A percentile compares a stretch with the other conserved stretches of the same genome.
Conservation (phyloP, 2,329 filamentous ascomycete species). For the Diaporthe ilicicola region DNA sequence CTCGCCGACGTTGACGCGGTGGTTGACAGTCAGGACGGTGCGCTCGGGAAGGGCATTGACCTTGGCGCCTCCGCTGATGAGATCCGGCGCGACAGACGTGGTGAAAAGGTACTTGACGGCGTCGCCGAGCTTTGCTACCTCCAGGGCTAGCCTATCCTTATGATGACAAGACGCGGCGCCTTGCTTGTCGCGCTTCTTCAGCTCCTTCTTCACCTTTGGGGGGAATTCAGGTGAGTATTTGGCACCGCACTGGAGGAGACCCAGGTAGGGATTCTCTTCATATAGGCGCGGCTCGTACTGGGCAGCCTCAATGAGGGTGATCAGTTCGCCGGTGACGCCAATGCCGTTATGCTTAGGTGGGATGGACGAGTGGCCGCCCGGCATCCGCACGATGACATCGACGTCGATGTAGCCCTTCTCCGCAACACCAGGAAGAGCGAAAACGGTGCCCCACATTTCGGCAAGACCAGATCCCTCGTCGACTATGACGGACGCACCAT, state of each 20-base stretch:
- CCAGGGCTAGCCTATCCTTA: slow-evolving; percentile 54
- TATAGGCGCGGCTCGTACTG: slow-evolving; percentile 53
- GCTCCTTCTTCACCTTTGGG: slow-evolving; percentile 50
- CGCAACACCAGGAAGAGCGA: slow-evolving; percentile 64
- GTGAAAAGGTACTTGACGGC: slow-evolving; percentile 63
- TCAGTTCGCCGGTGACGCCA: slow-evolving; percentile 54
- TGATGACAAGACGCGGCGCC: slow-evolving; percentile 38
- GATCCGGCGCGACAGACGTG: slow-evolving; percentile 69
- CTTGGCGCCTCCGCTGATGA: slow-evolving; percentile 71
- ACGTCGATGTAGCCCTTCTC: slow-evolving; percentile 71
- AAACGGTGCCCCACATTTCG: slow-evolving; percentile 55
- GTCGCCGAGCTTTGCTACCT: slow-evolving; percentile 52
- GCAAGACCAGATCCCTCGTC: slow-evolving; percentile 64
- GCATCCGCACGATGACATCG: slow-evolving; percentile 63
- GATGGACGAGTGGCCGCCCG: slow-evolving; percentile 68
- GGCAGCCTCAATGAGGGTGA: slow-evolving; percentile 55
- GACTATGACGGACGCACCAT: slow-evolving; percentile 64
- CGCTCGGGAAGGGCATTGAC: slow-evolving; percentile 74
- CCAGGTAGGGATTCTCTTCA: slow-evolving; percentile 52
- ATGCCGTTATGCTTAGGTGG: slow-evolving; percentile 65
- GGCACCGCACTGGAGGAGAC: slow-evolving; percentile 49
- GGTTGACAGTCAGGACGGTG: slow-evolving; percentile 66
- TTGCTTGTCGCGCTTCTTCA: slow-evolving; percentile 42
- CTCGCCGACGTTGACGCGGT: slow-evolving; percentile 66
- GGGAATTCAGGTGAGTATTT: slow-evolving; percentile 55